These are phyloP conservation scores for Pleurotus tuber-regium DNA, from an alignment of 768 basidiomycete genomes.

Conservation along the genomic window DNA sequence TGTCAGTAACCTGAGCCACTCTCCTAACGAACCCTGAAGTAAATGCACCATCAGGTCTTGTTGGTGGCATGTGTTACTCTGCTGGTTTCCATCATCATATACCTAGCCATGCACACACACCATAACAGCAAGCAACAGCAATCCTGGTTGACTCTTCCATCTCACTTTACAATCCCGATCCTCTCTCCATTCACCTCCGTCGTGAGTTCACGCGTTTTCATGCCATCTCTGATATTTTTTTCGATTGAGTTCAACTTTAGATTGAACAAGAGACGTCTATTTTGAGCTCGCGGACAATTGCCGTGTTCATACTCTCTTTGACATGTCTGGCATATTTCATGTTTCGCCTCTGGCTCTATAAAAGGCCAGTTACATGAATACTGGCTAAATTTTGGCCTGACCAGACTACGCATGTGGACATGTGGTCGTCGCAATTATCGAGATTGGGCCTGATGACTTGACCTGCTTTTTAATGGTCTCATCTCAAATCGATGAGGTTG, in stretches of 20 bases:
- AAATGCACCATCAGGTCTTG: background rate
- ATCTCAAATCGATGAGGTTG: too few species aligned
- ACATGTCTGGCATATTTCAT: conserved; percentile 40
- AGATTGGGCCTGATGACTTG: too few species aligned
- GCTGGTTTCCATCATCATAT: conserved; percentile 30
- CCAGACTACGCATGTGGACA: too few species aligned
- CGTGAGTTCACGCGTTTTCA: conserved; percentile 37
- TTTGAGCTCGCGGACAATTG: conserved; percentile 47
- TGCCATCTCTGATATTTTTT: background rate
- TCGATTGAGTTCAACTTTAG: too few species aligned
- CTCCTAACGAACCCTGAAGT: too few species aligned
- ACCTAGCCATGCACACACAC: conserved; percentile 32
- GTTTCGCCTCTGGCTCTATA: conserved; percentile 39
- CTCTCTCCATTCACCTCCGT: conserved; percentile 79
- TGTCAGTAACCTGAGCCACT: conserved; percentile 41
- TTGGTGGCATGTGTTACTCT: conserved; percentile 23
- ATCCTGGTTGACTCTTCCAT: conserved; percentile 35
- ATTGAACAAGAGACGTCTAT: conserved; percentile 74
- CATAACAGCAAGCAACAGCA: conserved; percentile 19
- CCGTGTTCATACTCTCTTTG: conserved; percentile 34
- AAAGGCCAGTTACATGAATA: too few species aligned
- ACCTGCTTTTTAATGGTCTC: too few species aligned
- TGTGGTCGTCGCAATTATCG: too few species aligned
- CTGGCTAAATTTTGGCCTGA: too few species aligned
- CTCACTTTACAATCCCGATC: conserved; percentile 77